These are phyloP conservation scores for Vanrija humicola DNA, from an alignment of 1,284 basidiomycete species.

Conservation along the genomic window DNA sequence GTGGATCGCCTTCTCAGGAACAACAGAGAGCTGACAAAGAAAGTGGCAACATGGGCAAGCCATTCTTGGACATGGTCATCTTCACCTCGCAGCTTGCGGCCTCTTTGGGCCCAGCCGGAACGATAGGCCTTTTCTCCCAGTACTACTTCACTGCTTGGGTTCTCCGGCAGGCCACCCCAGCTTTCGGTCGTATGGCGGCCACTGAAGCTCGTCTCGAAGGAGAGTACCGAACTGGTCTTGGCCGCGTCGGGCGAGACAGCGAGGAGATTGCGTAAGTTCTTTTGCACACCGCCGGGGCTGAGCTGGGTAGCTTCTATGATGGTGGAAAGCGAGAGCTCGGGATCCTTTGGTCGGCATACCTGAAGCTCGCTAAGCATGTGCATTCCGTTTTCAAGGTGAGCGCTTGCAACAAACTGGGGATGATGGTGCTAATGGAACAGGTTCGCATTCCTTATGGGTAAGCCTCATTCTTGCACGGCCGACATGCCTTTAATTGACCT, in stretches of 20 bases:
- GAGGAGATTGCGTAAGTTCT: slow-evolving; percentile 82
- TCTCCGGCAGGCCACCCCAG: slow-evolving; percentile 80
- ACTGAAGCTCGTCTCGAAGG: slow-evolving; percentile 78
- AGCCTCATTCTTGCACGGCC: slow-evolving; percentile 41
- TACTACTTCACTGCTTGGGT: slow-evolving; percentile 83
- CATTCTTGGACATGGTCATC: slow-evolving; percentile 82
- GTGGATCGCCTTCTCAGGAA: background rate
- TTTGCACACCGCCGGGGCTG: background rate
- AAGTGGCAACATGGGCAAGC: slow-evolving; percentile 79
- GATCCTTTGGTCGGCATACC: slow-evolving; percentile 76
- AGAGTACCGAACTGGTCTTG: slow-evolving; percentile 85
- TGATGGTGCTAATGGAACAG: slow-evolving; percentile 1
- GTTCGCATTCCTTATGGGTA: slow-evolving; percentile 39
- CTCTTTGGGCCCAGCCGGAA: slow-evolving; percentile 72
- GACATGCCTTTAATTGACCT: slow-evolving; percentile 60
- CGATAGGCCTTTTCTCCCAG: slow-evolving; percentile 71
- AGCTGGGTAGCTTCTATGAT: slow-evolving; percentile 73
- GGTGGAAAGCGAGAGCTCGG: slow-evolving; percentile 79
- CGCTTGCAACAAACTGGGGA: background rate
- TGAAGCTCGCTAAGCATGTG: slow-evolving; percentile 78
- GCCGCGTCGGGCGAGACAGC: slow-evolving; percentile 79
- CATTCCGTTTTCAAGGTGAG: slow-evolving; percentile 85
- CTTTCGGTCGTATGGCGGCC: slow-evolving; percentile 87
- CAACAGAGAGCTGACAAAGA: background rate
- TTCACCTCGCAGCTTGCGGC: slow-evolving; percentile 89